Percentiles rank a stretch among this genome's conserved stretches.
Evolutionary conservation across 2,329 filamentous ascomycete species (phyloP).

Genomic region (Sphaceloma murrayae): DNA sequence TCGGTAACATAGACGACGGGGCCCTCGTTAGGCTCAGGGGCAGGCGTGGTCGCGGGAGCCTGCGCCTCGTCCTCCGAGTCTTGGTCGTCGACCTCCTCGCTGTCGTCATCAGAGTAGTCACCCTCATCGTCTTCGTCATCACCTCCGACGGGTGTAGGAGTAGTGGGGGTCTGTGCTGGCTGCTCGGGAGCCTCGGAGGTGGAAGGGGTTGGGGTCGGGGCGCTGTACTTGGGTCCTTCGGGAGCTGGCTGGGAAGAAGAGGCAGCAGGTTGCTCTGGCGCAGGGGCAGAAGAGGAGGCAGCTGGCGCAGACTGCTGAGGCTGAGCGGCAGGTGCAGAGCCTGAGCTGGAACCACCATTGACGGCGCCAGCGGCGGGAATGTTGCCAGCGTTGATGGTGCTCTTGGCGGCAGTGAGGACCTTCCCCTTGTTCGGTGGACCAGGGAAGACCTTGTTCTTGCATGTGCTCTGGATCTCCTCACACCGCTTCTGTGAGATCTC

Average conservation of each 20-base stretch:
- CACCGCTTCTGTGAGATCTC: constrained; percentile 56
- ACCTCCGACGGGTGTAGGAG: constrained; percentile 2
- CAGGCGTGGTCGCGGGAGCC: constrained; percentile 6
- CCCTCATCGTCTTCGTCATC: constrained; percentile 24
- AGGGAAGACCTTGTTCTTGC: constrained; percentile 34
- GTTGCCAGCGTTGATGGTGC: constrained; percentile 12
- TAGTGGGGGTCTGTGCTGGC: constrained; percentile 3
- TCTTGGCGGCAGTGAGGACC: constrained; percentile 26
- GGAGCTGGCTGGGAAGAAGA: not conserved
- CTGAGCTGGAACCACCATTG: constrained; percentile 3
- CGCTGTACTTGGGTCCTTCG: not conserved
- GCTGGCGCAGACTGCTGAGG: constrained; percentile 1
- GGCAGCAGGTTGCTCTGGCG: not conserved
- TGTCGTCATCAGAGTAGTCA: constrained; percentile 42
- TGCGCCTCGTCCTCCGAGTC: too few relatives aligned
- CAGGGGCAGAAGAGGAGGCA: constrained; percentile 1
- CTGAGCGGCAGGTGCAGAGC: not conserved
- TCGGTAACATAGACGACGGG: constrained; percentile 8
- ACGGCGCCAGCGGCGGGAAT: constrained; percentile 5
- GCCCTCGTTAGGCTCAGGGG: not conserved
- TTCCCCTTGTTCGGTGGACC: constrained; percentile 42
- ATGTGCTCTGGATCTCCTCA: constrained; percentile 34
- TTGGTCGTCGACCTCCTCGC: constrained; percentile 42
- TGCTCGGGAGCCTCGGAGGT: not conserved
- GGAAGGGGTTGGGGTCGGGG: not conserved